phyloP scores from a whole-genome alignment of 257 asterid genomes.

The Penstemon barbatus region DNA sequence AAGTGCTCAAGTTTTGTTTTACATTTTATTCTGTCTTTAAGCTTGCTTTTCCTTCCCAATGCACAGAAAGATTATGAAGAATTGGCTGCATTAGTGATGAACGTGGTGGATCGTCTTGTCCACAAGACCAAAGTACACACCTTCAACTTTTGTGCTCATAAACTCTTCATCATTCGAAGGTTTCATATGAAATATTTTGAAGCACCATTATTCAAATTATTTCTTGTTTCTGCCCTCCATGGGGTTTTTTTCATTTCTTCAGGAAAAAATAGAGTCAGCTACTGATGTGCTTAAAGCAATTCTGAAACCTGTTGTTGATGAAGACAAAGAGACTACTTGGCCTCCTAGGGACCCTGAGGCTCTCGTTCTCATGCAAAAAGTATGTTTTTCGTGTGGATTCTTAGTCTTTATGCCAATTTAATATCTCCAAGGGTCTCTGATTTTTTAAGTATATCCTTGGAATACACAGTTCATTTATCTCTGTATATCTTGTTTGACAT shows the following conservation, averaged over 20 bases:
- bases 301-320: constrained; percentile 66
- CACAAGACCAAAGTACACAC: constrained; percentile 76
- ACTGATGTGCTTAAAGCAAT: constrained; percentile 90
- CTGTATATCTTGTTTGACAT: constrained; percentile 28
- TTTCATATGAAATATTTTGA: not conserved
- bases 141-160: constrained; percentile 17
- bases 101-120: constrained; percentile 73
- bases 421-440: constrained; percentile 19
- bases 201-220: constrained; percentile 8
- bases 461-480: constrained; percentile 5
- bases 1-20: constrained; percentile 25
- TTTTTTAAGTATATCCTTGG: not conserved
- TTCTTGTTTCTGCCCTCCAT: constrained; percentile 21
- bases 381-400: constrained; percentile 32
- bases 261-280: constrained; percentile 88
- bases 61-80: constrained; percentile 91
- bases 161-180: constrained; percentile 8
- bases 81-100: constrained; percentile 74
- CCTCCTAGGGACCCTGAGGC: constrained; percentile 86
- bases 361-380: constrained; percentile 76
- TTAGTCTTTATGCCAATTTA: not conserved
- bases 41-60: constrained; percentile 28
- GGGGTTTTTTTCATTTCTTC: constrained; percentile 30
- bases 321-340: constrained; percentile 76
- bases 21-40: constrained; percentile 23